Conservation (phyloP, 768 basidiomycete genomes). For the Pulveroboletus sp. region DNA sequence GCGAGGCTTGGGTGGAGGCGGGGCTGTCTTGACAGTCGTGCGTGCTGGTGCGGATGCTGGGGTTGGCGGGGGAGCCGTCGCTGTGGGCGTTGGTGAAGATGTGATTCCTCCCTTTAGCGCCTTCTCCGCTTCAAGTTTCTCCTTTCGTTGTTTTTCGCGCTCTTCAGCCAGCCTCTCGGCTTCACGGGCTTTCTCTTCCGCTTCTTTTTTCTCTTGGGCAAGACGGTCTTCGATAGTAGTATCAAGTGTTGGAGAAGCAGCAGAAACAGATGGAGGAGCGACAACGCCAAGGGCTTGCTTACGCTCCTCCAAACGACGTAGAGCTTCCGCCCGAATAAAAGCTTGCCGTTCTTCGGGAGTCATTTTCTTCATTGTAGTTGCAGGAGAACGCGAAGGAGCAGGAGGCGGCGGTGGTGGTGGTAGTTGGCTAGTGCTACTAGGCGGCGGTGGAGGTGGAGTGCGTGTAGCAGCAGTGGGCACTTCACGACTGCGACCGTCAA, state of each 20-base stretch:
- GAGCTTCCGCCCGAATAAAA: conserved; percentile 75
- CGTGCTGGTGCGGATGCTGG: conserved; percentile 36
- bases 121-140: conserved; percentile 75
- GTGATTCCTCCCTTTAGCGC: conserved; percentile 50
- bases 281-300: conserved; percentile 82
- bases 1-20: conserved; percentile 36
- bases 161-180: conserved; percentile 84
- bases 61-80: conserved; percentile 42
- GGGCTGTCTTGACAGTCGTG: conserved; percentile 30
- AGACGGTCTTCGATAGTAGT: conserved; percentile 82
- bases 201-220: conserved; percentile 84
- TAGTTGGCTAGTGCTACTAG: conserved; percentile 39
- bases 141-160: conserved; percentile 67
- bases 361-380: conserved; percentile 70
- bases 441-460: conserved; percentile 47
- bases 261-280: conserved; percentile 32
- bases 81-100: conserved; percentile 41
- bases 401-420: conserved; percentile 50
- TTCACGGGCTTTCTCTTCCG: conserved; percentile 74
- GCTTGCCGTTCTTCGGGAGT: conserved; percentile 80
- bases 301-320: conserved; percentile 78
- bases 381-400: conserved; percentile 54
- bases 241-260: conserved; percentile 58
- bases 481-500: conserved; percentile 37
- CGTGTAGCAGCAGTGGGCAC: conserved; percentile 37